Evolutionary conservation across 202 grass and related monocot genomes (phyloP).

Genomic region (Zoysia matrella): DNA sequence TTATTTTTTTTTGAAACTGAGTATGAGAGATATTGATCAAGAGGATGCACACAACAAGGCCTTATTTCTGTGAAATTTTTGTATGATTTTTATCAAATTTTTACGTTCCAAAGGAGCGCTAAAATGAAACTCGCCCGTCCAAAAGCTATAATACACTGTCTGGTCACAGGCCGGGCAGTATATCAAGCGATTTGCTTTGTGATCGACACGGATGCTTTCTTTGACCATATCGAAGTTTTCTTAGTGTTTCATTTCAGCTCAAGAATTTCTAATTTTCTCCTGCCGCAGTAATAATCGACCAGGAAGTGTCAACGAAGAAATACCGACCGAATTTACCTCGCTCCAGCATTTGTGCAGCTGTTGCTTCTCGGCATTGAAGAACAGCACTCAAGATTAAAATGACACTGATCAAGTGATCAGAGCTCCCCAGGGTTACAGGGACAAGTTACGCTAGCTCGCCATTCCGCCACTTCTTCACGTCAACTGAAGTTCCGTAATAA

Average conservation of each 20-base stretch:
- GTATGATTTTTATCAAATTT: too few relatives aligned
- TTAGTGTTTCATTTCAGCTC: neutral
- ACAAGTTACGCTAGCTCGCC: neutral
- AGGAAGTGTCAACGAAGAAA: neutral
- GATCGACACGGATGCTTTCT: neutral
- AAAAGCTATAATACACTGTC: neutral
- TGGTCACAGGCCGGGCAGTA: neutral
- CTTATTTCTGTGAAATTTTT: too few relatives aligned
- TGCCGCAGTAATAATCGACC: neutral
- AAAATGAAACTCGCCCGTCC: neutral
- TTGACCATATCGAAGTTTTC: neutral
- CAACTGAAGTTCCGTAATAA: conserved; percentile 7
- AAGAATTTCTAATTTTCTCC: neutral
- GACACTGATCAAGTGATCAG: neutral
- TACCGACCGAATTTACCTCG: neutral
- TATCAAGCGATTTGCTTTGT: too few relatives aligned
- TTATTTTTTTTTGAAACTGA: too few relatives aligned
- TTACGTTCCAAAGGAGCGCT: too few relatives aligned
- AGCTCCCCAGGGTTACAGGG: neutral
- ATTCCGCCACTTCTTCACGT: conserved; percentile 15
- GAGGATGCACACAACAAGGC: neutral
- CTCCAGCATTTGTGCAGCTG: neutral
- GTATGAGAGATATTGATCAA: neutral
- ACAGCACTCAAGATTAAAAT: neutral
- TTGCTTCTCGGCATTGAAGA: neutral